These are phyloP conservation scores for Russula sp. DNA, from an alignment of 768 basidiomycete genomes.

Conservation along the genomic window DNA sequence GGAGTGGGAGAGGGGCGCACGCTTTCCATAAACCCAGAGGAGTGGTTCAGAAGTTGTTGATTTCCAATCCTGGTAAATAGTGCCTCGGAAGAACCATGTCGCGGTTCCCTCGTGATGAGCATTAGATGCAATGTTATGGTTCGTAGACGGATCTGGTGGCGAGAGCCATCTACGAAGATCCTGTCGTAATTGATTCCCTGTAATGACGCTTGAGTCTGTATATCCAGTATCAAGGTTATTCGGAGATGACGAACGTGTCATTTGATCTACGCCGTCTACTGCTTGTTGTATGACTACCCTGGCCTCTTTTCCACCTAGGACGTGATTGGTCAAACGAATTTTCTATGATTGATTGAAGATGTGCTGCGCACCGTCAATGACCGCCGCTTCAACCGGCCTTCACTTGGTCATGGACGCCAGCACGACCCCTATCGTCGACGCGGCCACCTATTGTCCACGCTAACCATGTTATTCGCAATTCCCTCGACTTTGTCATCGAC, in stretches of 20 bases:
- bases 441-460: no score
- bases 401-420: no score
- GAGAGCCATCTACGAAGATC: conserved; percentile 10
- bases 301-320: no score
- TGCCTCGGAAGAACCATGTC: conserved; percentile 9
- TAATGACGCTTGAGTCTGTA: background rate
- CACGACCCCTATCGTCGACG: no score
- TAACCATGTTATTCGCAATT: no score
- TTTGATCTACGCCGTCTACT: background rate
- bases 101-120: conserved; percentile 1
- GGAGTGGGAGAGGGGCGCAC: background rate
- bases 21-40: conserved; percentile 15
- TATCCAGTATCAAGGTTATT: no score
- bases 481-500: no score
- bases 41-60: background rate
- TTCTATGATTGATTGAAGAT: no score
- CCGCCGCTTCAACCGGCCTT: no score
- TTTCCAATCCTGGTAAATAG: conserved; percentile 4
- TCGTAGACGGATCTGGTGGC: conserved; percentile 7
- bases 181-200: background rate
- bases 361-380: no score
- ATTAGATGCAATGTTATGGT: background rate
- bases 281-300: no score
- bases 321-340: no score
- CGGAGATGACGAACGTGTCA: background rate